A percentile compares a stretch with the other conserved stretches of the same genome.
These are phyloP conservation scores for Trametes elegans DNA, from an alignment of 768 basidiomycete species.

Conservation along the genomic window DNA sequence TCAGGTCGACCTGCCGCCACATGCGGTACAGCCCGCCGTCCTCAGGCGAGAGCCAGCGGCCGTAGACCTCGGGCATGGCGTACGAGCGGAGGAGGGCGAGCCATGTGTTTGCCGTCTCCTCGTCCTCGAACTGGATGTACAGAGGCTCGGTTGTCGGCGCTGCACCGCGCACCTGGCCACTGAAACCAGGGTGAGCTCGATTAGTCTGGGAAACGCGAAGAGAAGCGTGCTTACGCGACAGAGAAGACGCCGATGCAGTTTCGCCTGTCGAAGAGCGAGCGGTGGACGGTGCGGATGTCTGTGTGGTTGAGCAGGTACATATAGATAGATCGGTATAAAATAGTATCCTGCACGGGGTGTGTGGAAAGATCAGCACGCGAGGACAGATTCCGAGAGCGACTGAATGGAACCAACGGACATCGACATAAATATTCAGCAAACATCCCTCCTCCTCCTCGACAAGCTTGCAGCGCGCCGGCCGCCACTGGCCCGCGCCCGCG, in stretches of 20 bases:
- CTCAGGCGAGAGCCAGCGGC: conserved; percentile 47
- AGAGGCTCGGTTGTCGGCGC: conserved; percentile 56
- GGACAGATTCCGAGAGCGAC: not conserved
- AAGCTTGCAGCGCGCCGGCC: conserved; percentile 68
- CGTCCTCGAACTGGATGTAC: conserved; percentile 68
- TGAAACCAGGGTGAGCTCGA: conserved; percentile 25
- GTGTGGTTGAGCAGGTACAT: conserved; percentile 74
- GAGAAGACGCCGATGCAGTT: conserved; percentile 74
- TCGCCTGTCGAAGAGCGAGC: conserved; percentile 73
- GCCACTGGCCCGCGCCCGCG: conserved; percentile 61
- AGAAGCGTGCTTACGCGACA: conserved; percentile 44
- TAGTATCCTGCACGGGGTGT: conserved; percentile 51
- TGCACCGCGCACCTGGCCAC: conserved; percentile 61
- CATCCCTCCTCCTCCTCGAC: conserved; percentile 65
- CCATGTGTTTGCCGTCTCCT: conserved; percentile 71
- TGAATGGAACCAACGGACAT: conserved; percentile 45
- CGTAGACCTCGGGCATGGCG: conserved; percentile 78
- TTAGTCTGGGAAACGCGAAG: not conserved
- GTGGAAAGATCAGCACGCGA: not conserved
- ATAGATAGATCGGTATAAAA: conserved; percentile 70
- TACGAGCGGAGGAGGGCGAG: conserved; percentile 77
- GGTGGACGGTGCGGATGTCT: conserved; percentile 75
- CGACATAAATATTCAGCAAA: conserved; percentile 70
- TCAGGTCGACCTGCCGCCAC: conserved; percentile 81
- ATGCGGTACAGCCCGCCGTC: conserved; percentile 82